Conservation (phyloP, 2,329 filamentous ascomycete species). For the Didymella sp. region DNA sequence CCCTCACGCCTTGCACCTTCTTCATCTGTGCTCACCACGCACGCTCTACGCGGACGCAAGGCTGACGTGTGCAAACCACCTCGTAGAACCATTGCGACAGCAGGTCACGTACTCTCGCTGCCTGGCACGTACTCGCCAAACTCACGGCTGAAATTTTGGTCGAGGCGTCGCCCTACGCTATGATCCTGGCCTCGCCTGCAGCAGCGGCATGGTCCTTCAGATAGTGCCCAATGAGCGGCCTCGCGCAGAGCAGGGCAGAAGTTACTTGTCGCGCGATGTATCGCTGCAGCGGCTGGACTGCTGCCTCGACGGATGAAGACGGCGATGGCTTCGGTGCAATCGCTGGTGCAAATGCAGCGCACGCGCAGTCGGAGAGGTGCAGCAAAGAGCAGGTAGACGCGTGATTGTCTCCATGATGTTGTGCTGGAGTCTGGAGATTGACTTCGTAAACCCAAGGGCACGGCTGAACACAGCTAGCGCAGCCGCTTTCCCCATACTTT, state of each 20-base stretch:
- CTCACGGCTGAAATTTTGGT: constrained; percentile 23
- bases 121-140: constrained; percentile 28
- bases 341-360: constrained; percentile 21
- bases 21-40: constrained; percentile 12
- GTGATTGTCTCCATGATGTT: not conserved
- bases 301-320: constrained; percentile 6
- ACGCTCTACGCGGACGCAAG: constrained; percentile 24
- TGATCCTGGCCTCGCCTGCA: constrained; percentile 26
- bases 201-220: constrained; percentile 27
- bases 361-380: constrained; percentile 16
- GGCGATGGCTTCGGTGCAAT: not conserved
- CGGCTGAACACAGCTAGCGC: constrained; percentile 10
- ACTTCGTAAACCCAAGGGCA: constrained; percentile 4
- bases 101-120: constrained; percentile 30
- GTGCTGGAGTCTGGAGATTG: constrained; percentile 4
- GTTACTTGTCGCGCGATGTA: constrained; percentile 26
- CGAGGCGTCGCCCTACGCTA: constrained; percentile 21
- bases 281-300: constrained; percentile 27
- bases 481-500: constrained; percentile 17
- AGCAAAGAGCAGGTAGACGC: constrained; percentile 3
- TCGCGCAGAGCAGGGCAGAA: constrained; percentile 23
- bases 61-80: constrained; percentile 28
- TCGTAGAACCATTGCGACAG: constrained; percentile 25
- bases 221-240: constrained; percentile 26
- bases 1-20: constrained; percentile 9